Base-by-base conservation (phyloP, 2,329 filamentous ascomycete species). In the Pseudocercospora musae region DNA sequence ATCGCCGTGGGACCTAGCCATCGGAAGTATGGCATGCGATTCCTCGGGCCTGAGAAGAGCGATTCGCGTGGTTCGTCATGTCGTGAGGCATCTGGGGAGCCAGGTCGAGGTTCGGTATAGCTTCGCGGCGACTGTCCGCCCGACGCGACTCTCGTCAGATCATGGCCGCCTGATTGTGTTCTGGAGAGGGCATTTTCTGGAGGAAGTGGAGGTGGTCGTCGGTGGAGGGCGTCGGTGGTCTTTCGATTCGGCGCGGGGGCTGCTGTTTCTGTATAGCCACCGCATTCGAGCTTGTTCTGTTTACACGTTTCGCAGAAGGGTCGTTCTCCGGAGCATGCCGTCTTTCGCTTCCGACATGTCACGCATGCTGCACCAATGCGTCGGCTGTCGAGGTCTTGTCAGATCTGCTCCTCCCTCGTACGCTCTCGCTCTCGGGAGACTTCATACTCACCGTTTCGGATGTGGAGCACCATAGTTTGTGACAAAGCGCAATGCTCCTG, bases 1-100 rank as follows among this genome's bases (percentile, higher is more conserved):
- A 96, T 96, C 65, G 92, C 92, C 0, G 92, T 96, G 0, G 91
- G 91, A 0, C 92, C 92, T 73, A 96, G 95, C 76, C 95, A 96
- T 63, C 92, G 84, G 71, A 96, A 96, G 74, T 95, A 96, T 0
- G 92, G 92, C 66, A 96, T 90, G 58, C 89, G 84, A 71, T 89
- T 84, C 80, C 73, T 79, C 11, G 71, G 68, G 7, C 70, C 68
- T 1, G 73, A 67, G 59, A 76, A 75, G 4, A 74, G 57, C 10
- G 74, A 68, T 25, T 67, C 63, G 15, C 33, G 60, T 33, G 37
- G 33, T 13, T 68, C 65, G 53, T 50, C 62, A 57, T 62, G 52
- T 27, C 56, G 60, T 5, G 54, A 48, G 13, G 42, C 61, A 33
- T 68, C 62, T 8, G 54, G 46, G 15, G 58, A 59, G 37, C 50